Conservation (phyloP, 75 land plant species). For the Sequoia sempervirens region DNA sequence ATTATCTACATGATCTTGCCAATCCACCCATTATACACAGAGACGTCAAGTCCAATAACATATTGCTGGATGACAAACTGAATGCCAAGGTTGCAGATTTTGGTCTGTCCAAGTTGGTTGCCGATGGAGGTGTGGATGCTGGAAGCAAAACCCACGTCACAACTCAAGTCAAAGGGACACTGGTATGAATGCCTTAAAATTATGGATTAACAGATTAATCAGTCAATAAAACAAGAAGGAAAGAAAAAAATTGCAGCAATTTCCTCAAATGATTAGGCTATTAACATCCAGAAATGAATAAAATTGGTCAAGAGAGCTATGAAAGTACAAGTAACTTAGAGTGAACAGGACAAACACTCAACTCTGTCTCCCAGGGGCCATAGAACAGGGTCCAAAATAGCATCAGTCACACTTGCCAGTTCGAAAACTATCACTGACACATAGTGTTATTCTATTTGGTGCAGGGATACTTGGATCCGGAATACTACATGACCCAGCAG, state of each 20-base stretch:
- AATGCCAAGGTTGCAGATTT: constrained; percentile 39
- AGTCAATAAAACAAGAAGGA: background rate
- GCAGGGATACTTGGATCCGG: constrained; percentile 48
- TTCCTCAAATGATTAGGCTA: no score
- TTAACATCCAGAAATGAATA: no score
- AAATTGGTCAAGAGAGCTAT: no score
- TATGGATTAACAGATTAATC: background rate
- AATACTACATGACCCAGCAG: constrained; percentile 32
- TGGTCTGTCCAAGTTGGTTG: constrained; percentile 25
- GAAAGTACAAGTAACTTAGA: no score
- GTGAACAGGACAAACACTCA: no score
- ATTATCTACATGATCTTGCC: constrained; percentile 32
- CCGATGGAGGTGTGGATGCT: background rate
- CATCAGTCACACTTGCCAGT: background rate
- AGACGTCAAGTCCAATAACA: constrained; percentile 34
- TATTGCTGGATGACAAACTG: constrained; percentile 28
- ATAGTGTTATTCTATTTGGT: background rate
- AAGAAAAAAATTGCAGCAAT: no score
- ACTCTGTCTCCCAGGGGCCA: no score
- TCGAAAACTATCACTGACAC: background rate
- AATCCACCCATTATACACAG: constrained; percentile 39
- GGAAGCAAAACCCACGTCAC: constrained; percentile 10
- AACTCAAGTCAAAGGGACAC: constrained; percentile 35
- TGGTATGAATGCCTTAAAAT: constrained; percentile 11
- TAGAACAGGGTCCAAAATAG: background rate